Evolutionary conservation across 306 rosid genomes (phyloP).

Genomic region (Prunus fruticosa): DNA sequence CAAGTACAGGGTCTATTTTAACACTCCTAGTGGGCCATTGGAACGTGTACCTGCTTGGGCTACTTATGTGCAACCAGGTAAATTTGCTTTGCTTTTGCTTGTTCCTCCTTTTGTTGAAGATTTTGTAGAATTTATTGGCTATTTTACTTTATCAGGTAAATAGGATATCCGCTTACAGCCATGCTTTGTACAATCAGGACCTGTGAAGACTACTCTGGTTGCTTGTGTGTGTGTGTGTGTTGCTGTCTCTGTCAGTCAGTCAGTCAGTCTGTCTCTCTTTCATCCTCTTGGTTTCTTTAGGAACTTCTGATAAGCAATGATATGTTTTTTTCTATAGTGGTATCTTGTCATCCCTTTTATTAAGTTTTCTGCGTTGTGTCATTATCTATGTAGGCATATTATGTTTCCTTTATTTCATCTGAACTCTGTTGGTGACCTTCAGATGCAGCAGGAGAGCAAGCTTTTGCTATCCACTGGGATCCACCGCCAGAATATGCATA

Average conservation of each 20-base stretch:
- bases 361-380: background rate
- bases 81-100: conserved; percentile 18
- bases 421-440: conserved; percentile 26
- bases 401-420: conserved; percentile 5
- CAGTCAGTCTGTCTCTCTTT: background rate
- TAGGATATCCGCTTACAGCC: background rate
- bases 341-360: background rate
- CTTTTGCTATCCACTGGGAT: conserved; percentile 94
- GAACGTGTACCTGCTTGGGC: conserved; percentile 99
- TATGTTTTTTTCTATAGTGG: background rate
- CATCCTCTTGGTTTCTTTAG: background rate
- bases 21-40: conserved; percentile 87
- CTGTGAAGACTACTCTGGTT: background rate
- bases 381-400: background rate
- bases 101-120: conserved; percentile 10
- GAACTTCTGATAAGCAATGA: background rate
- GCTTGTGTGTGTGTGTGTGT: background rate
- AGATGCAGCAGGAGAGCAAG: conserved; percentile 72
- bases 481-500: conserved; percentile 81
- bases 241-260: background rate
- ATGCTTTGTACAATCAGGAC: background rate
- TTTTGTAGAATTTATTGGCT: conserved; percentile 1
- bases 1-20: conserved; percentile 92
- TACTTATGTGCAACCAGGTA: conserved; percentile 94
- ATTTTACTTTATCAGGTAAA: background rate